Percentiles rank a stretch among this genome's conserved stretches.
Conservation (phyloP, 2,329 filamentous ascomycete genomes). For the Hymenoscyphus albidus region DNA sequence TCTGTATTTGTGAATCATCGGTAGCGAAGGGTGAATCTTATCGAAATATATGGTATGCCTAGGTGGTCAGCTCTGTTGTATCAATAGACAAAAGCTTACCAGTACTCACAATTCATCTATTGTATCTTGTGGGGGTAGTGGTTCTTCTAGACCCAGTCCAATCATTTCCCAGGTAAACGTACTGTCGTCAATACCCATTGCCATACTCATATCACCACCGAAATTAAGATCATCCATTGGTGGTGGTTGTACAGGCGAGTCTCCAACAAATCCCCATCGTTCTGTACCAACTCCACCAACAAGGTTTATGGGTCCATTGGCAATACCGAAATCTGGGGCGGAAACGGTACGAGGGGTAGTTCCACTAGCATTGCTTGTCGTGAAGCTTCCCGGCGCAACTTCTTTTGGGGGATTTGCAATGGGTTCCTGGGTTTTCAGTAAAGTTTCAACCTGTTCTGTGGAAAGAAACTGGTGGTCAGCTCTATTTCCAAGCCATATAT, state of each 20-base stretch:
- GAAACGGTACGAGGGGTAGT: slow-evolving; percentile 24
- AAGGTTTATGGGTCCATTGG: slow-evolving; percentile 47
- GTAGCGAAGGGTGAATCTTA: slow-evolving; percentile 79
- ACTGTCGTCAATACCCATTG: slow-evolving; percentile 47
- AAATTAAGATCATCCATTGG: slow-evolving; percentile 58
- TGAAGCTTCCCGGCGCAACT: slow-evolving; percentile 21
- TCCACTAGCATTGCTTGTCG: slow-evolving; percentile 22
- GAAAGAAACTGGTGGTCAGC: slow-evolving; percentile 20
- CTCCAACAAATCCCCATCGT: slow-evolving; percentile 50
- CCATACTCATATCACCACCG: slow-evolving; percentile 42
- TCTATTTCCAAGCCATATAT: slow-evolving; percentile 38
- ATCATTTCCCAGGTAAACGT: slow-evolving; percentile 82
- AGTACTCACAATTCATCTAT: slow-evolving; percentile 73
- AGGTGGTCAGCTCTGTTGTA: slow-evolving; percentile 6
- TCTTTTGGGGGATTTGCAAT: slow-evolving; percentile 21
- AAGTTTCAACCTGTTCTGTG: slow-evolving; percentile 85
- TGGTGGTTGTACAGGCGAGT: slow-evolving; percentile 45
- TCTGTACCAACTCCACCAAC: slow-evolving; percentile 47
- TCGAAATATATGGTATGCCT: slow-evolving; percentile 85
- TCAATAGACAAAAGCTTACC: not conserved
- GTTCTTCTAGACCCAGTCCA: slow-evolving; percentile 64
- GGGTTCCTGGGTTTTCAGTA: slow-evolving; percentile 76
- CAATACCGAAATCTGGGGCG: slow-evolving; percentile 41
- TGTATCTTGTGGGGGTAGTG: slow-evolving; percentile 61
- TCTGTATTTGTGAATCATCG: slow-evolving; percentile 85